These are phyloP conservation scores for Helotiales sp. DNA, from an alignment of 2,329 filamentous ascomycete species.

Conservation along the genomic window DNA sequence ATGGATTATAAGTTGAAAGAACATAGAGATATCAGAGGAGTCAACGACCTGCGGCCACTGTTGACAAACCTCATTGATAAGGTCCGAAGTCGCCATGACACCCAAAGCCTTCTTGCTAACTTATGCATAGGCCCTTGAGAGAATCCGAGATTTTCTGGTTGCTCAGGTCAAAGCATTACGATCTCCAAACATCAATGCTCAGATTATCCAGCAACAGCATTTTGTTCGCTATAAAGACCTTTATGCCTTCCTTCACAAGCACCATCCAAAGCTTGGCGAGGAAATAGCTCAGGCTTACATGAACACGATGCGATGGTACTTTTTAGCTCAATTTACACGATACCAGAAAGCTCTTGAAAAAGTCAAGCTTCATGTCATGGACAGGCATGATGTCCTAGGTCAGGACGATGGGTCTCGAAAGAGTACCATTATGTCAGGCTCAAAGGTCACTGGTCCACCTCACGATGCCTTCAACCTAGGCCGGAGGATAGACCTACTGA, in stretches of 20 bases:
- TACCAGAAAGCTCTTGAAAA: slow-evolving; percentile 84
- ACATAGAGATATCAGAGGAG: slow-evolving; percentile 67
- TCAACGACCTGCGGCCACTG: slow-evolving; percentile 81
- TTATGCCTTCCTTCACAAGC: slow-evolving; percentile 79
- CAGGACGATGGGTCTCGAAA: slow-evolving; percentile 72
- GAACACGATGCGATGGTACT: slow-evolving; percentile 99
- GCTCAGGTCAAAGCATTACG: slow-evolving; percentile 91
- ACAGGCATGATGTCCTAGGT: slow-evolving; percentile 81
- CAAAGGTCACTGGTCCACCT: slow-evolving; percentile 54
- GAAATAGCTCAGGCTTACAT: slow-evolving; percentile 93
- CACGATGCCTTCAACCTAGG: slow-evolving; percentile 91
- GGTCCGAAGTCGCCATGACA: slow-evolving; percentile 42
- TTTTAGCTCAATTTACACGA: slow-evolving; percentile 83
- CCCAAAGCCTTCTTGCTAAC: slow-evolving; percentile 18
- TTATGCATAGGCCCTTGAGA: slow-evolving; percentile 70
- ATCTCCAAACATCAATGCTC: slow-evolving; percentile 94
- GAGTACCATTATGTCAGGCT: slow-evolving; percentile 55
- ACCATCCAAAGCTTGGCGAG: slow-evolving; percentile 79
- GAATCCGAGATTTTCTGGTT: slow-evolving; percentile 92
- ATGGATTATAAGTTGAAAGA: slow-evolving; percentile 68
- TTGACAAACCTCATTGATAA: slow-evolving; percentile 82
- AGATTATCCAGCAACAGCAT: slow-evolving; percentile 92
- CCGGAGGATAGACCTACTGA: slow-evolving; percentile 79
- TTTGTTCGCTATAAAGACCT: slow-evolving; percentile 88
- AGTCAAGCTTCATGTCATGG: slow-evolving; percentile 78